phyloP scores from a whole-genome alignment of 768 basidiomycete genomes.

The Phallus indusiatus region DNA sequence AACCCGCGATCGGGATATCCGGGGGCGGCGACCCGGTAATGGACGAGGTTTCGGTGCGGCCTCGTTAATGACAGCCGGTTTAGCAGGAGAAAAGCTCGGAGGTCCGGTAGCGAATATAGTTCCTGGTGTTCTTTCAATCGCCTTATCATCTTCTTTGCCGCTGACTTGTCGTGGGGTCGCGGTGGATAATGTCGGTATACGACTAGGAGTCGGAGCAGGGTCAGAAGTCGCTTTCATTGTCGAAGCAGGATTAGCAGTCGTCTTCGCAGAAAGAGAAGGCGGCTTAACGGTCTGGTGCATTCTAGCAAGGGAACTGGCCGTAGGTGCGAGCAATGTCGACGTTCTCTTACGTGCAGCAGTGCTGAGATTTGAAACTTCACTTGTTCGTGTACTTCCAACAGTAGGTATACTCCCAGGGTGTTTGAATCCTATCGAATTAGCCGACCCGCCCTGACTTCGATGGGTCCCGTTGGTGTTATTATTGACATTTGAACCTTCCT shows the following conservation, averaged over 20 bases:
- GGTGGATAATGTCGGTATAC: not conserved
- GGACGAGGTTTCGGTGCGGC: not conserved
- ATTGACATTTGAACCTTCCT: not conserved
- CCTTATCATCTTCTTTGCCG: not conserved
- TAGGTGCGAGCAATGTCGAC: conserved; percentile 60
- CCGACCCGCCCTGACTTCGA: not conserved
- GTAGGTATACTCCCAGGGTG: conserved; percentile 17
- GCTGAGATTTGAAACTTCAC: not conserved
- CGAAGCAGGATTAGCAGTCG: conserved; percentile 16
- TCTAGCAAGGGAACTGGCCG: conserved; percentile 70
- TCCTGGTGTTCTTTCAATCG: not conserved
- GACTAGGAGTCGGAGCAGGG: not conserved
- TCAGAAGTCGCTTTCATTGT: not conserved
- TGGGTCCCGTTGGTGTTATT: not conserved
- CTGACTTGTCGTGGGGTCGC: not conserved
- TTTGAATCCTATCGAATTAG: conserved; percentile 3
- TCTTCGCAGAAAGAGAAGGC: conserved; percentile 24
- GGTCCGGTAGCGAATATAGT: not conserved
- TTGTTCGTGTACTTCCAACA: conserved; percentile 4
- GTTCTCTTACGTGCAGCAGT: conserved; percentile 20
- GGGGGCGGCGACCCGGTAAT: conserved; percentile 47
- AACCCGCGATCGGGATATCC: conserved; percentile 74
- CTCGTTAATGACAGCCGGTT: conserved; percentile 15
- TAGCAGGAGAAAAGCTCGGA: conserved; percentile 7
- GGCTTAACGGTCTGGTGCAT: conserved; percentile 15